Evolutionary conservation across 768 basidiomycete species (phyloP), one percentile per base, ranked within the genome.

Genomic region (Auriscalpium orientale): DNA sequence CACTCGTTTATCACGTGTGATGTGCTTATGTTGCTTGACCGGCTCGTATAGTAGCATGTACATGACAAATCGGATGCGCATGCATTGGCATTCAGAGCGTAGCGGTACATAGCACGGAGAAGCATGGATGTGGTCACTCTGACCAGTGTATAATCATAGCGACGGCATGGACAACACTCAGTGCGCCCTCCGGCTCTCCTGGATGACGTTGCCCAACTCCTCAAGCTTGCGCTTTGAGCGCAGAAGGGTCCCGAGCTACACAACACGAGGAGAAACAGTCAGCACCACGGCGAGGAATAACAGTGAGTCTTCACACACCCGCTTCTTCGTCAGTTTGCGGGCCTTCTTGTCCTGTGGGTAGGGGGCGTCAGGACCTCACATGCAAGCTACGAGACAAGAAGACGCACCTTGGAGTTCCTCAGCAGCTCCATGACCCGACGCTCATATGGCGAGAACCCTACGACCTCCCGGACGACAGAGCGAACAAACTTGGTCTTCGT

Each of bases 181-280:
- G 70, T 81, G 79, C 40, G 74, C 78, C 76, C 90, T 79, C 78
- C 90, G 85, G 79, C 87, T 90, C 81, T 92, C 90, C 78, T 90
- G 88, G 78, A 99, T 95, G 70, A 98, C 84, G 54, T 68, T 83
- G 58, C 85, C 78, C 64, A 99, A 84, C 77, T 99, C 95, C 76
- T 99, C 97, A 70, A 99, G 74, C 83, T 99, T 99, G 79, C 93
- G 87, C 79, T 98, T 99, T 65, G 95, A 95, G 66, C 97, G 92
- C 69, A 95, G 79, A 64, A 98, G 82, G n/a, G 97, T 98, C 38
- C 97, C 97, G 68, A 99, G 87, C 93, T 94, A 66, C 56, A 28
- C 16, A 48, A 15, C 38, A 46, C 55, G 54, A 38, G 50, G 51
- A 38, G 60, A 18, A 56, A 38, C 56, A 37, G 46, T 61, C 56